Evolutionary conservation across 2,329 filamentous ascomycete species (phyloP).

Genomic region (Fusarium verticillioides): DNA sequence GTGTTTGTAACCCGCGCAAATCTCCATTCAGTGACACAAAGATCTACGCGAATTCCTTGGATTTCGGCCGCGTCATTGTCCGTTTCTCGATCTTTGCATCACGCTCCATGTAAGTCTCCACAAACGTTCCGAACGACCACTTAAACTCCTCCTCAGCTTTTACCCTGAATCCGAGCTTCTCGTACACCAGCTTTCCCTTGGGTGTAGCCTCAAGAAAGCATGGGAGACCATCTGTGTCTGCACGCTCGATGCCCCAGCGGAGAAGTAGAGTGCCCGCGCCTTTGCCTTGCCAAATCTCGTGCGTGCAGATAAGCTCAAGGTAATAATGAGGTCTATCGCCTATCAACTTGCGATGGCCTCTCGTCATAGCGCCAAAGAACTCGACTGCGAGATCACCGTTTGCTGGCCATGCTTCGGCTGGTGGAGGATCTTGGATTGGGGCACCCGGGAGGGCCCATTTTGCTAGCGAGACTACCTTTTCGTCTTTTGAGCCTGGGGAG

Average conservation of each 20-base stretch:
- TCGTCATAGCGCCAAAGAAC: slow-evolving; percentile 55
- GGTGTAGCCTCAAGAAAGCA: slow-evolving; percentile 64
- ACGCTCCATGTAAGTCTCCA: slow-evolving; percentile 52
- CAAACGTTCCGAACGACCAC: slow-evolving; percentile 47
- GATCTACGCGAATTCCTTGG: slow-evolving; percentile 13
- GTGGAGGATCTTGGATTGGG: slow-evolving; percentile 37
- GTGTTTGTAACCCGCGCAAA: background rate
- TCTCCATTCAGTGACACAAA: slow-evolving; percentile 25
- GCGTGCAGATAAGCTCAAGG: slow-evolving; percentile 60
- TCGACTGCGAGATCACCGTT: slow-evolving; percentile 53
- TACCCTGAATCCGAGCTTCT: slow-evolving; percentile 58
- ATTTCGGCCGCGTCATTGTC: slow-evolving; percentile 16
- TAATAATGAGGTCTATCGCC: slow-evolving; percentile 58
- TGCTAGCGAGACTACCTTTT: slow-evolving; percentile 55
- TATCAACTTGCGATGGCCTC: slow-evolving; percentile 53
- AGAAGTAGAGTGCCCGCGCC: slow-evolving; percentile 59
- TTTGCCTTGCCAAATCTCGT: slow-evolving; percentile 55
- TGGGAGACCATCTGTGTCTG: slow-evolving; percentile 56
- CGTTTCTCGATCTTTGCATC: slow-evolving; percentile 27
- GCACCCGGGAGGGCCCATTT: slow-evolving; percentile 57
- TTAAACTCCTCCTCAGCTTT: slow-evolving; percentile 51
- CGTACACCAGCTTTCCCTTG: slow-evolving; percentile 59
- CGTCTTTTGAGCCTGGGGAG: slow-evolving; percentile 24
- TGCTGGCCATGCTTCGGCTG: slow-evolving; percentile 52
- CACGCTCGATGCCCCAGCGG: slow-evolving; percentile 58